Evolutionary conservation across 1,284 basidiomycete genomes (phyloP).

Genomic region (Puccinia triticina): DNA sequence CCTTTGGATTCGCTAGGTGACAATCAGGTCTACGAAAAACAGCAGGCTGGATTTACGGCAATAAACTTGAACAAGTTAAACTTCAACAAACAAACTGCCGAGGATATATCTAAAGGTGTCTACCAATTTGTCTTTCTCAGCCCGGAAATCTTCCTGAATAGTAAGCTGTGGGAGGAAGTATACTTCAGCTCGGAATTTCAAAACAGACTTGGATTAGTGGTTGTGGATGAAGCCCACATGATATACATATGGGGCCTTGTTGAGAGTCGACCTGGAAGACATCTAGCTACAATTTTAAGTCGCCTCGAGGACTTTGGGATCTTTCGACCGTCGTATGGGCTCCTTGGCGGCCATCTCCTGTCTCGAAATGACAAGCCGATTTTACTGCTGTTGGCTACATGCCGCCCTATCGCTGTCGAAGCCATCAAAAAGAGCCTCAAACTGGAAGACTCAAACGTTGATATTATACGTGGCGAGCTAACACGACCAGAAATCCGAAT

Average conservation of each 20-base stretch:
- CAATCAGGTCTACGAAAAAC: no score
- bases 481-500: constrained; percentile 24
- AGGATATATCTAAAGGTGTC: neutral
- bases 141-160: neutral
- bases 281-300: no score
- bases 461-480: no score
- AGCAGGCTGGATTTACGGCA: no score
- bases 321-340: constrained; percentile 25
- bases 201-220: no score
- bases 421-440: constrained; percentile 18
- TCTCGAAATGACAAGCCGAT: no score
- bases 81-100: neutral
- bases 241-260: no score
- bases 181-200: no score
- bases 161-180: no score
- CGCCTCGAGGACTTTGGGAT: constrained; percentile 3
- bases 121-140: constrained; percentile 16
- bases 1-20: neutral
- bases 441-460: neutral
- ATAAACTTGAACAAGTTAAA: no score
- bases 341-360: neutral
- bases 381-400: constrained; percentile 3
- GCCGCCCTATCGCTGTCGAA: constrained; percentile 3
- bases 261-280: no score
- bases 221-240: no score